Percentiles rank a stretch among this genome's conserved stretches.
These are phyloP conservation scores for Phyllosticta citriasiana DNA, from an alignment of 2,329 filamentous ascomycete genomes.

Conservation along the genomic window DNA sequence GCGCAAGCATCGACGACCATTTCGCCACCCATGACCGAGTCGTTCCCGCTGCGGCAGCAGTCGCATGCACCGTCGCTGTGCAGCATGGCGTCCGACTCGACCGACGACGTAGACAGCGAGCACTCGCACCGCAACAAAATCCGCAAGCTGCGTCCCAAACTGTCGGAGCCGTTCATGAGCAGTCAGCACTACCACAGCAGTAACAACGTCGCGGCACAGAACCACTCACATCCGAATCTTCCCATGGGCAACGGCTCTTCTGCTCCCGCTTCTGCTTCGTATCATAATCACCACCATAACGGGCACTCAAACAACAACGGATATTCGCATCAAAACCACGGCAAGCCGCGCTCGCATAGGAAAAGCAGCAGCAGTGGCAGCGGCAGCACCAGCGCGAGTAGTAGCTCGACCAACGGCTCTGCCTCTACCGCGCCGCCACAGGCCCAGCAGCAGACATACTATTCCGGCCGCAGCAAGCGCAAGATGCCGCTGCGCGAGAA, in stretches of 20 bases:
- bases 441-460: constrained; percentile 23
- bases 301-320: no score
- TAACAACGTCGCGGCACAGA: constrained; percentile 18
- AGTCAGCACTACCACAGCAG: neutral
- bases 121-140: constrained; percentile 33
- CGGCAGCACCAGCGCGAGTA: neutral
- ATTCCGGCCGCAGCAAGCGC: constrained; percentile 31
- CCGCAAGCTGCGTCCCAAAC: constrained; percentile 28
- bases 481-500: constrained; percentile 32
- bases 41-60: neutral
- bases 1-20: constrained; percentile 6
- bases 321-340: no score
- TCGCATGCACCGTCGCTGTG: constrained; percentile 15
- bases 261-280: no score
- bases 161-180: constrained; percentile 20
- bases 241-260: neutral
- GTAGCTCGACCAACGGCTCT: neutral
- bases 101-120: constrained; percentile 14
- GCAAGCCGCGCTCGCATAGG: neutral
- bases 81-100: constrained; percentile 27
- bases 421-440: constrained; percentile 8
- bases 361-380: neutral
- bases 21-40: neutral
- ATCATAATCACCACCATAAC: no score
- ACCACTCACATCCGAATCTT: neutral